These are phyloP conservation scores for Aurinia saxatilis DNA, from an alignment of 345 rosid species.

Conservation along the genomic window DNA sequence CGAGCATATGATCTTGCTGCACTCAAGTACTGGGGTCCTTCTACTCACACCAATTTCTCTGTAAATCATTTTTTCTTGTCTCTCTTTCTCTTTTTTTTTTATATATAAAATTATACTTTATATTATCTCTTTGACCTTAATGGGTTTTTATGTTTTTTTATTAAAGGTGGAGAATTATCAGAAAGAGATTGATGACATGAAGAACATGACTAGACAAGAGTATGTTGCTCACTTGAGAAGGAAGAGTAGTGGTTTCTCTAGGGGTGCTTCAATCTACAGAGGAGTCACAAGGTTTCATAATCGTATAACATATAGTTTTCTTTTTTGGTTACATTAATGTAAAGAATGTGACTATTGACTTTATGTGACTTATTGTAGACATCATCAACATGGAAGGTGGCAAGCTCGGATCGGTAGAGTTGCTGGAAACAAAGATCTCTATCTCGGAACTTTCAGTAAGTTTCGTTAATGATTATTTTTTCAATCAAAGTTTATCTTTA, in stretches of 20 bases:
- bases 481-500: background rate
- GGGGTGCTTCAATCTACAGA: slow-evolving; percentile 98
- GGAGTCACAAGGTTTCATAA: slow-evolving; percentile 78
- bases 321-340: background rate
- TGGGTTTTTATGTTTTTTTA: background rate
- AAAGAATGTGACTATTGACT: background rate
- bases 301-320: background rate
- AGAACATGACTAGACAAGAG: slow-evolving; percentile 82
- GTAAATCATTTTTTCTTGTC: slow-evolving; percentile 33
- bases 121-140: background rate
- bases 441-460: slow-evolving; percentile 93
- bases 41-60: slow-evolving; percentile 82
- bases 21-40: slow-evolving; percentile 97
- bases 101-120: too few species aligned
- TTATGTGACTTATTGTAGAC: slow-evolving; percentile 31
- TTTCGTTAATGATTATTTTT: background rate
- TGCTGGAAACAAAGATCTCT: slow-evolving; percentile 96
- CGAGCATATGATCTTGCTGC: slow-evolving; percentile 97
- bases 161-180: slow-evolving; percentile 70
- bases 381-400: slow-evolving; percentile 99
- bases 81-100: background rate
- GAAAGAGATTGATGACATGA: slow-evolving; percentile 75
- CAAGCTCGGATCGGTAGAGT: slow-evolving; percentile 99
- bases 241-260: slow-evolving; percentile 97
- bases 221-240: slow-evolving; percentile 92